Conservation (phyloP, 768 basidiomycete genomes). For the Psilocybe cubensis region DNA sequence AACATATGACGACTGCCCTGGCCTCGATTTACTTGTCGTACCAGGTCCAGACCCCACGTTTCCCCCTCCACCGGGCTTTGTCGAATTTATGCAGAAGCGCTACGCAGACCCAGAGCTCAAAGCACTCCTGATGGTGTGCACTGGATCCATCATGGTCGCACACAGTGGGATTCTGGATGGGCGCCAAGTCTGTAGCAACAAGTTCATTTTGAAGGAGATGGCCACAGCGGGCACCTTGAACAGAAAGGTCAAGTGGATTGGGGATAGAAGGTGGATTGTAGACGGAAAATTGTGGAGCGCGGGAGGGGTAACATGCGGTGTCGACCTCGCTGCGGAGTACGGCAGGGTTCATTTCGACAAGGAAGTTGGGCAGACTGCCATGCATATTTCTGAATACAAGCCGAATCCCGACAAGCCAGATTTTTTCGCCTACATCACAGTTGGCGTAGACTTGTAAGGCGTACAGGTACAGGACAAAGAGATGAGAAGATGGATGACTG, state of each 20-base stretch:
- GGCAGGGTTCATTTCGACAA: slow-evolving; percentile 23
- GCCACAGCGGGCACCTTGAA: slow-evolving; percentile 14
- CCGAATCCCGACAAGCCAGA: slow-evolving; percentile 26
- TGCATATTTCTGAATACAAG: slow-evolving; percentile 21
- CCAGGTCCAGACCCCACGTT: slow-evolving; percentile 22
- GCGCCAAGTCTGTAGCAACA: slow-evolving; percentile 24
- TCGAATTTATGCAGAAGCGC: slow-evolving; percentile 20
- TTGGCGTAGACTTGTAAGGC: slow-evolving; percentile 19
- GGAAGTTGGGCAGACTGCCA: slow-evolving; percentile 19
- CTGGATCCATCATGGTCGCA: slow-evolving; percentile 21
- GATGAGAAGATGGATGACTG: background rate
- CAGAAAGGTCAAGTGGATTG: slow-evolving; percentile 29
- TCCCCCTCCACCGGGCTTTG: slow-evolving; percentile 14
- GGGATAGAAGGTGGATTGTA: slow-evolving; percentile 25
- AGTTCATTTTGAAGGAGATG: slow-evolving; percentile 13
- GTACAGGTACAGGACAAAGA: background rate
- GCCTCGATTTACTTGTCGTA: slow-evolving; percentile 27
- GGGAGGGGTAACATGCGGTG: slow-evolving; percentile 27
- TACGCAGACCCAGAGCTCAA: slow-evolving; percentile 17
- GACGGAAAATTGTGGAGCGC: slow-evolving; percentile 33
- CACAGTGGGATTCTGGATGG: slow-evolving; percentile 27
- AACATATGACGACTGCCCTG: slow-evolving; percentile 24
- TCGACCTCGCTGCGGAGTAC: slow-evolving; percentile 31
- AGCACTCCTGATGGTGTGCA: slow-evolving; percentile 25
- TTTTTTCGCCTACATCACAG: slow-evolving; percentile 20